Base-by-base conservation (phyloP, 176 grass and related monocot genomes). In the Musa itinerans region DNA sequence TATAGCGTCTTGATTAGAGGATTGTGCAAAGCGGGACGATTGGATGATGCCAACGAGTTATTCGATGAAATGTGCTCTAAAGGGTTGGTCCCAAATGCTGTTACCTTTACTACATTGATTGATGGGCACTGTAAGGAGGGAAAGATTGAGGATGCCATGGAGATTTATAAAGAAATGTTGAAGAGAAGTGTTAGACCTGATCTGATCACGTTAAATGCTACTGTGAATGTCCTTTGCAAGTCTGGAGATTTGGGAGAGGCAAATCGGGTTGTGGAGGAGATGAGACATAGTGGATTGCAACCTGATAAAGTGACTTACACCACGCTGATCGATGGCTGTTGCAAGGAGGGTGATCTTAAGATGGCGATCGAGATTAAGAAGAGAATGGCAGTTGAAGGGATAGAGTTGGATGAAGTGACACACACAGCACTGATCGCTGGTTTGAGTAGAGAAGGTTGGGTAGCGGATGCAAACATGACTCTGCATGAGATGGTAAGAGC, bases 251-350 rank as follows among this genome's bases (percentile, higher is more conserved):
- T 94, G 64, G 82, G 71, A 68, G 68, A 79, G 71, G 87, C 91
- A 21, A 66, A 74, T 21, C 58, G 2, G 58, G 76, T 93, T 63
- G 72, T 88, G 71, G 81, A 82, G 48, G 81, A 88, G 63, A 94
- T 88, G 85, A 90, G 68, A 53, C 25, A 52, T 1, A 20, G 50
- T 3, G 85, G 83, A 57, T 13, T 88, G 17, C 85, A 77, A 56
- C 87, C 87, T 0, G 91, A 90, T 54, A 90, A 82, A 57, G 78
- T 94, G 16, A 90, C 91, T 71, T 90, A 90, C 25, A 94, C 91
- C 19, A 86, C 85, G 21, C 72, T 94, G 0, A 85, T 94, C 3
- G 91, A 94, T 83, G 87, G 85, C 12, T 90, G 75, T 69, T 90
- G 83, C 83, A 94, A 94, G 83, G 91, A 88, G 54, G 87, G 81